Evolutionary conservation across 257 asterid species (phyloP), one percentile per base, ranked within the genome.

Genomic region (Oldenlandia corymbosa): DNA sequence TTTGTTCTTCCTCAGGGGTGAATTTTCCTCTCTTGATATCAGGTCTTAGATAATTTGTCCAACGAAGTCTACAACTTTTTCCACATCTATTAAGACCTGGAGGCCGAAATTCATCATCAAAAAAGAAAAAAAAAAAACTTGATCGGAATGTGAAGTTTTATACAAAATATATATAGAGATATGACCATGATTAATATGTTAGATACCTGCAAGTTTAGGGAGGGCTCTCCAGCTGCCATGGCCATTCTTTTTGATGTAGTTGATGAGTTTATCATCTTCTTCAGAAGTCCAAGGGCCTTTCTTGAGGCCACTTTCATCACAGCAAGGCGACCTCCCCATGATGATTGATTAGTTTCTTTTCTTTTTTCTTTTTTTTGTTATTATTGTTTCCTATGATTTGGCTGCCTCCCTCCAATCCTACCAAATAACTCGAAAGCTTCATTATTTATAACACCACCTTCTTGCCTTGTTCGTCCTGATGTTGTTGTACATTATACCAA

Each of bases 171-270:
- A n/a, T n/a, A n/a, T n/a, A n/a, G n/a, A n/a, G 18, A 7, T 16
- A 23, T 2, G 23, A 1, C 34, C 3, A 23, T 39, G 41, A 5
- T 4, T 5, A 53, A 12, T 17, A 18, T 3, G 39, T 3, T 7
- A 5, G 13, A 30, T 76, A 88, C 96, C 95, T 30, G 96, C 84
- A 55, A 79, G 89, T 75, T 76, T 83, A 0, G 96, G 96, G 58
- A 89, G 95, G 64, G 96, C 96, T 75, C 96, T 80, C 96, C 96
- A 89, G 84, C 95, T 89, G 48, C 89, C 95, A 74, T 89, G 96
- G 72, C 96, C 96, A 23, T 89, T 81, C 71, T 83, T 83, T 2
- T 86, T 80, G 71, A 88, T 83, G 62, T 74, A 66, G 2, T 73
- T 76, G 80, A 80, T 72, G 79, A 88, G 96, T 46, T 74, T 82